phyloP scores from a whole-genome alignment of 2,329 filamentous ascomycete species.

The Hortaea sp. region DNA sequence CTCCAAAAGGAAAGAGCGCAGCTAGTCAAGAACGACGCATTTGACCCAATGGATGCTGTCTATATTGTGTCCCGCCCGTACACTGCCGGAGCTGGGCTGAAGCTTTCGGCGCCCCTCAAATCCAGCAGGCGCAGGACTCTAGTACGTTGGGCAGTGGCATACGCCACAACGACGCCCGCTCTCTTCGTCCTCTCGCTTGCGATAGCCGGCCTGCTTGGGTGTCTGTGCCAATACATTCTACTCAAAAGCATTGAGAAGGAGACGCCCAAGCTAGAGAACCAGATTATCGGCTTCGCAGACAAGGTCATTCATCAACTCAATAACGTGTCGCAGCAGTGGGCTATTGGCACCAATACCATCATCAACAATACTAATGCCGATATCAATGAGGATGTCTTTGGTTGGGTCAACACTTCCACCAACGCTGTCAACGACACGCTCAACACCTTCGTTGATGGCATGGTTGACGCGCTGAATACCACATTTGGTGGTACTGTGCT shows the following conservation, averaged over 20 bases:
- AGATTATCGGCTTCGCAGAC: conserved; percentile 71
- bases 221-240: conserved; percentile 73
- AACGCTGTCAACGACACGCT: conserved; percentile 75
- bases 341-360: conserved; percentile 62
- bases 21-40: conserved; percentile 54
- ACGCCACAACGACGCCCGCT: conserved; percentile 73
- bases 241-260: conserved; percentile 62
- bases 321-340: conserved; percentile 67
- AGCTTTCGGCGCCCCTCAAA: conserved; percentile 55
- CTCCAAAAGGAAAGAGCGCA: conserved; percentile 59
- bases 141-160: conserved; percentile 73
- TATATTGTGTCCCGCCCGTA: conserved; percentile 78
- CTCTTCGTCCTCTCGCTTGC: conserved; percentile 80
- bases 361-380: conserved; percentile 55
- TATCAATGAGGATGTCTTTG: conserved; percentile 76
- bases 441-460: conserved; percentile 68
- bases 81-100: conserved; percentile 63
- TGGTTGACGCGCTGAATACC: conserved; percentile 60
- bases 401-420: conserved; percentile 79
- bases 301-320: conserved; percentile 65
- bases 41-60: conserved; percentile 77
- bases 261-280: conserved; percentile 60
- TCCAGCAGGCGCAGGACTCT: conserved; percentile 58
- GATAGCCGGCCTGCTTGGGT: conserved; percentile 70
- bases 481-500: conserved; percentile 79